These are phyloP conservation scores for Odontarrhena argentea DNA, from an alignment of 345 rosid species.

Conservation along the genomic window DNA sequence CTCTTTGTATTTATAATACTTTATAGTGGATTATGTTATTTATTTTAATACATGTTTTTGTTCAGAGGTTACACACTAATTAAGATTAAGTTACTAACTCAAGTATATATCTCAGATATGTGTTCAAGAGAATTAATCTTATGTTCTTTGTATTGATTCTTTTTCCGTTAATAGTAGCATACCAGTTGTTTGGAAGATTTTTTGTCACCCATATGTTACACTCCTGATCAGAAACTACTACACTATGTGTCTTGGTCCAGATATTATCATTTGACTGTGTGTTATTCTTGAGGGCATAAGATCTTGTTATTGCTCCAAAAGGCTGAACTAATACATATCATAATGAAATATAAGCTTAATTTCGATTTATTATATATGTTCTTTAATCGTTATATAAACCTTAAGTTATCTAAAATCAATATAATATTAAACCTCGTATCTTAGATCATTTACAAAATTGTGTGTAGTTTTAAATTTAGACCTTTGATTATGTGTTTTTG, in stretches of 20 bases:
- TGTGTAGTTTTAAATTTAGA: background rate
- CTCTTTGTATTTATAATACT: slow-evolving; percentile 26
- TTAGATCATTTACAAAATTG: background rate
- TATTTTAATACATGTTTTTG: slow-evolving; percentile 4
- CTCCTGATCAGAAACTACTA: too few relatives aligned
- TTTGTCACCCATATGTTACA: too few relatives aligned
- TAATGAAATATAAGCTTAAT: background rate
- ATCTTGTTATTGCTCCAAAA: too few relatives aligned
- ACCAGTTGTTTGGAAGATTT: too few relatives aligned
- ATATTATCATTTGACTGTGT: too few relatives aligned
- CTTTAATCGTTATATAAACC: background rate
- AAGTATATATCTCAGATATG: background rate
- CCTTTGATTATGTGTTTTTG: background rate
- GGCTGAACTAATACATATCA: too few relatives aligned
- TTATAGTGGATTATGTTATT: slow-evolving; percentile 13
- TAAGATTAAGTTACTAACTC: background rate
- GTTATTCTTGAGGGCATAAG: too few relatives aligned
- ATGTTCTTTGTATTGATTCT: too few relatives aligned
- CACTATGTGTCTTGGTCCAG: too few relatives aligned
- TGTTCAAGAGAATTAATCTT: background rate
- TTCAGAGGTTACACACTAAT: background rate
- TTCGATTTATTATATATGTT: background rate
- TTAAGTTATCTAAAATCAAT: background rate
- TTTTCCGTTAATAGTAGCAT: too few relatives aligned
- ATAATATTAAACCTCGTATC: too few relatives aligned